A percentile compares a stretch with the other conserved stretches of the same genome.
phyloP scores from a whole-genome alignment of 2,329 filamentous ascomycete species.

The Ophiostoma piceae region DNA sequence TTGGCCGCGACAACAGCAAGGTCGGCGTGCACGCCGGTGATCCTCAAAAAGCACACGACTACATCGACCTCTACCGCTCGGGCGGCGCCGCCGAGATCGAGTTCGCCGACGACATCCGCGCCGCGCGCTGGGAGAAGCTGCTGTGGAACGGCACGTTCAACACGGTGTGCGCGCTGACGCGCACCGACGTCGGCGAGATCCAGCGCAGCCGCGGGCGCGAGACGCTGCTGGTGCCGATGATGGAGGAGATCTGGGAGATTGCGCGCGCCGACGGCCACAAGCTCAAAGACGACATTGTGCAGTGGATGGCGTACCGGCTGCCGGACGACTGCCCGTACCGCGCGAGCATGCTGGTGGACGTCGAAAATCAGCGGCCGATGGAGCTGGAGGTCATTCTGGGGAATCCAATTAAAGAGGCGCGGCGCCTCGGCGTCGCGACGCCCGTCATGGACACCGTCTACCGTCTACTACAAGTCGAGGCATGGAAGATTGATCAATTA shows the following conservation, averaged over 20 bases:
- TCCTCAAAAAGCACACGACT: not conserved
- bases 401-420: constrained; percentile 62
- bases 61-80: constrained; percentile 19
- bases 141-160: constrained; percentile 28
- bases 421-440: constrained; percentile 58
- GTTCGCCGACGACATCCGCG: constrained; percentile 24
- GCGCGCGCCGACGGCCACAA: constrained; percentile 34
- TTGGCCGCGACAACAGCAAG: constrained; percentile 24
- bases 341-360: constrained; percentile 63
- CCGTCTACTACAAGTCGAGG: constrained; percentile 47
- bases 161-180: constrained; percentile 27
- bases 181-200: constrained; percentile 25
- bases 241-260: constrained; percentile 35
- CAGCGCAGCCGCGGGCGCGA: constrained; percentile 27
- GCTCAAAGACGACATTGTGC: constrained; percentile 29
- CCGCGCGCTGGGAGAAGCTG: constrained; percentile 28
- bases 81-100: constrained; percentile 23
- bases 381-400: constrained; percentile 69
- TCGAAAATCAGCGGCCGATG: constrained; percentile 60
- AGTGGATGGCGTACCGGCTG: constrained; percentile 33
- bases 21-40: constrained; percentile 20
- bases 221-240: constrained; percentile 33
- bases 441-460: constrained; percentile 62
- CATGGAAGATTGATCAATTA: constrained; percentile 24
- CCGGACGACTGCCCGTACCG: constrained; percentile 31